Evolutionary conservation across 495 filamentous ascomycete species (phyloP).

Genomic region (Hyaloscypha variabilis): DNA sequence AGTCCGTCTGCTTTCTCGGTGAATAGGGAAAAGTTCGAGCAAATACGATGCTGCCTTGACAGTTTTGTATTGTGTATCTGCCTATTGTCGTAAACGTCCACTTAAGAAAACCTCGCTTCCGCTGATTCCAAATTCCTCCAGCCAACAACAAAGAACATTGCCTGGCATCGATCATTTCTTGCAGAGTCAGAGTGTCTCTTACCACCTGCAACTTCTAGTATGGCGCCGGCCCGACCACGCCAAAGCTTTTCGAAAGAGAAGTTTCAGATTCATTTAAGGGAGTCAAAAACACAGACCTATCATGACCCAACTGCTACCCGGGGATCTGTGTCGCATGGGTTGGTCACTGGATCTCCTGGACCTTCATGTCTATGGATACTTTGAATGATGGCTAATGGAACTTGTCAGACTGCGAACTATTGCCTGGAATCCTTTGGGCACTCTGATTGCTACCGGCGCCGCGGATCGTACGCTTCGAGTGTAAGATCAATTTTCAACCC

Average conservation of each 20-base stretch:
- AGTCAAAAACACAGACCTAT: conserved; percentile 63
- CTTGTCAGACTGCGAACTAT: conserved; percentile 39
- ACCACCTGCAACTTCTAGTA: conserved; percentile 11
- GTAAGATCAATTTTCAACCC: conserved; percentile 27
- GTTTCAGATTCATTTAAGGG: conserved; percentile 58
- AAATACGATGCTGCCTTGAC: background rate
- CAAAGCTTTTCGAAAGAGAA: conserved; percentile 63
- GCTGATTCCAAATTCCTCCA: background rate
- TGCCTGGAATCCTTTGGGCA: conserved; percentile 88
- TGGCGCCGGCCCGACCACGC: conserved; percentile 49
- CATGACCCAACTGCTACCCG: conserved; percentile 57
- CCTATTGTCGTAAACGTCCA: background rate
- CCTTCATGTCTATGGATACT: background rate
- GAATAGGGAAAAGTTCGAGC: background rate
- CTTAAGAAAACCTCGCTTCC: background rate
- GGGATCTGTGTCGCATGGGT: conserved; percentile 54
- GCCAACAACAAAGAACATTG: background rate
- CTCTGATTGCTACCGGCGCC: conserved; percentile 83
- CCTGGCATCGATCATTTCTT: background rate
- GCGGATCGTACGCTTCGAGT: conserved; percentile 82
- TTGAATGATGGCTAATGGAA: background rate
- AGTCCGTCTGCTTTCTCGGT: background rate
- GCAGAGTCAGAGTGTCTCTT: too few relatives aligned
- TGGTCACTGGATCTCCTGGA: conserved; percentile 4
- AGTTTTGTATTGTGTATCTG: background rate